Percentiles rank a stretch among this genome's conserved stretches.
These are phyloP conservation scores for Dalbergia cultrata DNA, from an alignment of 306 rosid genomes.

Conservation along the genomic window DNA sequence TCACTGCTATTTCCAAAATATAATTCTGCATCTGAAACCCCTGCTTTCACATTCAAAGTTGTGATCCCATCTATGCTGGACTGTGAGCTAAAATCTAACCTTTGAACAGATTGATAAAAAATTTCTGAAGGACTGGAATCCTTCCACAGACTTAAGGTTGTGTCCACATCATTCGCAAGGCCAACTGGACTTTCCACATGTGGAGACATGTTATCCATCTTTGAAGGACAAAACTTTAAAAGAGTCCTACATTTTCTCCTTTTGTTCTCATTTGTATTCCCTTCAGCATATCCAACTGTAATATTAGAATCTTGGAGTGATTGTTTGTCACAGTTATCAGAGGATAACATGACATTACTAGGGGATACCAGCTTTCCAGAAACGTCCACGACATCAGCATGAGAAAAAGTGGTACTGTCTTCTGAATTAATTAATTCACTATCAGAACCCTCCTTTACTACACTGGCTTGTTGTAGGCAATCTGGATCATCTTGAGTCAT, in stretches of 20 bases:
- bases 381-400: slow-evolving; percentile 40
- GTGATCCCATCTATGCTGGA: slow-evolving; percentile 44
- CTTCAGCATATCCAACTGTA: slow-evolving; percentile 51
- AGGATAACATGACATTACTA: slow-evolving; percentile 45
- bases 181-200: slow-evolving; percentile 44
- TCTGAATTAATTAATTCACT: slow-evolving; percentile 42
- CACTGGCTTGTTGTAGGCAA: slow-evolving; percentile 48
- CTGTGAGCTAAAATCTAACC: slow-evolving; percentile 51
- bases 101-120: slow-evolving; percentile 55
- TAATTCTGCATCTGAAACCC: slow-evolving; percentile 49
- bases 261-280: slow-evolving; percentile 46
- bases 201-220: slow-evolving; percentile 42
- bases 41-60: slow-evolving; percentile 45
- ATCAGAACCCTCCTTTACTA: slow-evolving; percentile 48
- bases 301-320: slow-evolving; percentile 40
- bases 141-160: slow-evolving; percentile 47
- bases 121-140: slow-evolving; percentile 52
- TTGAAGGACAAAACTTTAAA: slow-evolving; percentile 52
- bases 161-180: slow-evolving; percentile 48
- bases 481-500: slow-evolving; percentile 48
- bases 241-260: slow-evolving; percentile 53
- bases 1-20: slow-evolving; percentile 44
- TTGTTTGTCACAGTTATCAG: slow-evolving; percentile 54
- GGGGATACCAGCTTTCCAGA: slow-evolving; percentile 45
- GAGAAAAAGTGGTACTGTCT: slow-evolving; percentile 49